phyloP scores from a whole-genome alignment of 345 rosid genomes.

The Sapria himalayana region DNA sequence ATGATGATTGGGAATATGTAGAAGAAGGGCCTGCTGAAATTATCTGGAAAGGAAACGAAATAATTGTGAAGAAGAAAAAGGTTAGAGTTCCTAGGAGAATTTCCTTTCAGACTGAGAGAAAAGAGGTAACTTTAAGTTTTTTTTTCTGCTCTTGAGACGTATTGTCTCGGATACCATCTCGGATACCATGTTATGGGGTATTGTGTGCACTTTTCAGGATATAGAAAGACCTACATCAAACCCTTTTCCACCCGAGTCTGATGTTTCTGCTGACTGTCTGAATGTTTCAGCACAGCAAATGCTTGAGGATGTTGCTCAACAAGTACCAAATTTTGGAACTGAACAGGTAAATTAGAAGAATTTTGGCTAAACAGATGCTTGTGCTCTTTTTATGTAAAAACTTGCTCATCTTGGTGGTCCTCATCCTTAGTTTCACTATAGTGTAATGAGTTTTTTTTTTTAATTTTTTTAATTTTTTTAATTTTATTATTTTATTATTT shows the following conservation, averaged over 20 bases:
- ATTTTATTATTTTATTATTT: too few relatives aligned
- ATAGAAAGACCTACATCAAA: constrained; percentile 68
- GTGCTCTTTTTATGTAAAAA: neutral
- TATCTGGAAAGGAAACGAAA: constrained; percentile 81
- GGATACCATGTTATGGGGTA: too few relatives aligned
- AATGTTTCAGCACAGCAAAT: constrained; percentile 43
- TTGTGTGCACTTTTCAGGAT: constrained; percentile 31
- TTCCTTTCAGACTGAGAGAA: constrained; percentile 8
- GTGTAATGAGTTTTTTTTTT: too few relatives aligned
- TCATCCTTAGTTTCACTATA: too few relatives aligned
- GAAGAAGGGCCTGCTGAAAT: constrained; percentile 88
- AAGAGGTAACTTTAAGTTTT: constrained; percentile 44
- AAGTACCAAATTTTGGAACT: constrained; percentile 89
- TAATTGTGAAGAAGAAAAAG: constrained; percentile 55
- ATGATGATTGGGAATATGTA: constrained; percentile 62
- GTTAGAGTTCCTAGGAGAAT: constrained; percentile 52
- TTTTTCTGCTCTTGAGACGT: too few relatives aligned
- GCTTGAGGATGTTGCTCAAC: constrained; percentile 53
- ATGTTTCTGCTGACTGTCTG: constrained; percentile 30
- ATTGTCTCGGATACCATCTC: too few relatives aligned
- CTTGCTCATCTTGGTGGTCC: neutral
- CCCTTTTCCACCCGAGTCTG: constrained; percentile 72
- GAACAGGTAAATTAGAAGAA: constrained; percentile 87
- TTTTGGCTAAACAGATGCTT: too few relatives aligned
- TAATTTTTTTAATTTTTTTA: too few relatives aligned